Evolutionary conservation across 1,284 basidiomycete species (phyloP).

Genomic region (Flammula alnicola): DNA sequence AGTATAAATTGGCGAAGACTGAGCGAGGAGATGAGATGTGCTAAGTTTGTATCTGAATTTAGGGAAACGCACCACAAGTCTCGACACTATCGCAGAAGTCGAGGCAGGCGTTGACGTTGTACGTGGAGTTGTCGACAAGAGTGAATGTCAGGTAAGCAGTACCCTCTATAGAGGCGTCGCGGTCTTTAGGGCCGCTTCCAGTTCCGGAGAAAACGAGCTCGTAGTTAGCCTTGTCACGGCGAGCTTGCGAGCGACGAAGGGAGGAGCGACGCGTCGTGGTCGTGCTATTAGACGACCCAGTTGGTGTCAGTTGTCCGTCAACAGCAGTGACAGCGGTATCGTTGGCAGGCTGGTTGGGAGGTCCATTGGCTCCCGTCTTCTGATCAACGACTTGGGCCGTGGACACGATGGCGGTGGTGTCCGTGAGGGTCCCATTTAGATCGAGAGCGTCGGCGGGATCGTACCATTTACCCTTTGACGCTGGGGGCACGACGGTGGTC

Average conservation of each 20-base stretch:
- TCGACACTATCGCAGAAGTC: conserved; percentile 37
- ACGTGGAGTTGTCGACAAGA: conserved; percentile 41
- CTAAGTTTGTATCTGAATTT: not conserved
- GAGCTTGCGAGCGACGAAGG: conserved; percentile 12
- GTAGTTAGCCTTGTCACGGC: conserved; percentile 33
- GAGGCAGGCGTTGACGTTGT: conserved; percentile 42
- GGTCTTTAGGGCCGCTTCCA: conserved; percentile 33
- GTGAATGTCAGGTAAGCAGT: conserved; percentile 46
- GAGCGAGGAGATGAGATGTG: not conserved
- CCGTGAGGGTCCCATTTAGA: conserved; percentile 33
- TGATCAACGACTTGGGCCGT: conserved; percentile 42
- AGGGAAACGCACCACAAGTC: conserved; percentile 37
- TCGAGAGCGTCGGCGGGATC: conserved; percentile 21
- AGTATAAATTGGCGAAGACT: conserved; percentile 51
- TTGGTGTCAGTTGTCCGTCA: conserved; percentile 40
- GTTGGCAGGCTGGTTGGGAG: conserved; percentile 41
- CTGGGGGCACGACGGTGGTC: conserved; percentile 27
- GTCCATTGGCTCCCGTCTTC: conserved; percentile 36
- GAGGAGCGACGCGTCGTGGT: conserved; percentile 14
- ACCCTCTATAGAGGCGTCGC: conserved; percentile 47
- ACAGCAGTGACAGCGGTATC: conserved; percentile 44
- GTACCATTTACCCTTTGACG: conserved; percentile 28
- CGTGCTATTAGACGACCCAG: conserved; percentile 19
- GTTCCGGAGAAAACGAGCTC: conserved; percentile 42
- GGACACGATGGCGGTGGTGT: conserved; percentile 37